Conservation (phyloP, 2,329 filamentous ascomycete species). For the Venturia effusa region DNA sequence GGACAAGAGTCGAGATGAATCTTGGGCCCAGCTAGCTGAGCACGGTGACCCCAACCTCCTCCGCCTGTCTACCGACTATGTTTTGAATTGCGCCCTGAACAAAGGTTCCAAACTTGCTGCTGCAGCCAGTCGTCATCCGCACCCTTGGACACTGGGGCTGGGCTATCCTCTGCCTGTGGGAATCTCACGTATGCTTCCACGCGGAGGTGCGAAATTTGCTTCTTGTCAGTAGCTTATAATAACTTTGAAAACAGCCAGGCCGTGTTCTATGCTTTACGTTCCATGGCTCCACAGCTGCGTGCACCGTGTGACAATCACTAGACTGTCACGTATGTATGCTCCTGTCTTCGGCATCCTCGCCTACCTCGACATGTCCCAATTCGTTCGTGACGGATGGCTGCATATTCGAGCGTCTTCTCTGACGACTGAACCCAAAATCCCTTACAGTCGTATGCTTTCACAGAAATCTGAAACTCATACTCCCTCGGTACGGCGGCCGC, state of each 20-base stretch:
- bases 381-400: background rate
- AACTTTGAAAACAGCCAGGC: background rate
- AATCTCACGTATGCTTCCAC: background rate
- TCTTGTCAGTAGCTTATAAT: background rate
- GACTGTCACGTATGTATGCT: background rate
- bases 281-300: background rate
- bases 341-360: background rate
- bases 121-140: background rate
- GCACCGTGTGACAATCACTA: background rate
- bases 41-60: background rate
- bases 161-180: background rate
- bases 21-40: background rate
- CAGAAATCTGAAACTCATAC: background rate
- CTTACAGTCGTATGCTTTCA: background rate
- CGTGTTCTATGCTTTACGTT: background rate
- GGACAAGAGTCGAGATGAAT: background rate
- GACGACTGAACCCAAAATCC: background rate
- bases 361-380: slow-evolving; percentile 1
- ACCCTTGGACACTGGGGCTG: background rate
- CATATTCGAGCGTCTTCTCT: background rate
- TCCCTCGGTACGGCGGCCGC: background rate
- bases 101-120: background rate
- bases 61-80: background rate
- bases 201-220: background rate
- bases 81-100: background rate